Conservation (phyloP, 768 basidiomycete genomes). For the Mycena maculata region DNA sequence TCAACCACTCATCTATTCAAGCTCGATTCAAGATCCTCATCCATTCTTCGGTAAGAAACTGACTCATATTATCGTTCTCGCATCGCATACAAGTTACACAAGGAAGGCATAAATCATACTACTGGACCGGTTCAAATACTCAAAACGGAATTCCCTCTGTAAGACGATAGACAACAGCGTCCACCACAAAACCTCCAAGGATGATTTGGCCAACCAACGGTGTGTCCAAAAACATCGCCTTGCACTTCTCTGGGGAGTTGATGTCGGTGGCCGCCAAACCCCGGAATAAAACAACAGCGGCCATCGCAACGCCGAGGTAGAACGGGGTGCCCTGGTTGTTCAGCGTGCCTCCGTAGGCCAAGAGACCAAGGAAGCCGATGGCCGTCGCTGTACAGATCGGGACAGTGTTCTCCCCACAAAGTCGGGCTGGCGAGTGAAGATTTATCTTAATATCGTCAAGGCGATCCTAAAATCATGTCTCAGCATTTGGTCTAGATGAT, state of each 20-base stretch:
- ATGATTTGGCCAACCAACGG: constrained; percentile 42
- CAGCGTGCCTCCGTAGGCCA: constrained; percentile 56
- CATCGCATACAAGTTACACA: constrained; percentile 25
- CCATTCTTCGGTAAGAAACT: not conserved
- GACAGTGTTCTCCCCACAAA: constrained; percentile 60
- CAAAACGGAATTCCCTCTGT: constrained; percentile 36
- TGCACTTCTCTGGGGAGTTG: constrained; percentile 41
- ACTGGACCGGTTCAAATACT: constrained; percentile 42
- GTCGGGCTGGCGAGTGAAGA: constrained; percentile 67
- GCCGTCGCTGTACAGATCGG: constrained; percentile 59
- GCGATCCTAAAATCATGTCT: constrained; percentile 55
- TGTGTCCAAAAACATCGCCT: constrained; percentile 39
- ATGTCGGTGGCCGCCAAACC: constrained; percentile 38
- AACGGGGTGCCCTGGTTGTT: constrained; percentile 56
- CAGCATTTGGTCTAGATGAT: not conserved
- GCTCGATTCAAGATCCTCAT: too few species aligned
- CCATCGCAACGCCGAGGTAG: constrained; percentile 37
- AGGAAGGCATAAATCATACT: constrained; percentile 21
- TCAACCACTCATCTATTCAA: constrained; percentile 26
- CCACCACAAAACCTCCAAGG: constrained; percentile 39
- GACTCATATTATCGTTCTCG: too few species aligned
- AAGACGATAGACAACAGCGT: constrained; percentile 34
- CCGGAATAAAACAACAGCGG: constrained; percentile 33
- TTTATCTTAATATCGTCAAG: constrained; percentile 65
- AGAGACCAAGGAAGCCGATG: constrained; percentile 54